Percentiles rank a stretch among this genome's conserved stretches.
These are phyloP conservation scores for Globisporangium carolinianum DNA, from an alignment of 352 stramenopile species.

Conservation along the genomic window DNA sequence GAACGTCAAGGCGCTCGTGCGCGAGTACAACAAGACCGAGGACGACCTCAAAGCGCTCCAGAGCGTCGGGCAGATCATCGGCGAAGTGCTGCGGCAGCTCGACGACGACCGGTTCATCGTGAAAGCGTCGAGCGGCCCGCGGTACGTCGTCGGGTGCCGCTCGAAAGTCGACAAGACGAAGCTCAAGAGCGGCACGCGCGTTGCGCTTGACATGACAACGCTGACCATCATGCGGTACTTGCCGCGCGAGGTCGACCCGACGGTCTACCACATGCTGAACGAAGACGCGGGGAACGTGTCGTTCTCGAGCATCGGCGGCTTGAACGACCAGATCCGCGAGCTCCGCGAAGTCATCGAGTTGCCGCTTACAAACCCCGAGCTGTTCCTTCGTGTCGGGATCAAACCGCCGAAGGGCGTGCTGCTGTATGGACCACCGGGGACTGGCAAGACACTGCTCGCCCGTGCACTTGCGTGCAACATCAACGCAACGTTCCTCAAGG, in stretches of 20 bases:
- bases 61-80: constrained; percentile 98
- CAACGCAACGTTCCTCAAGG: constrained; percentile 99
- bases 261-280: constrained; percentile 99
- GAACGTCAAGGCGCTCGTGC: constrained; percentile 93
- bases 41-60: constrained; percentile 96
- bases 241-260: constrained; percentile 98
- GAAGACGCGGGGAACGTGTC: constrained; percentile 95
- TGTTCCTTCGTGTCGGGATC: constrained; percentile 98
- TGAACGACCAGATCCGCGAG: constrained; percentile 99
- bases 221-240: constrained; percentile 99
- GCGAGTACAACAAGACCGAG: constrained; percentile 99
- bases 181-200: constrained; percentile 95
- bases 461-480: constrained; percentile 98
- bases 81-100: constrained; percentile 97
- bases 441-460: constrained; percentile 98
- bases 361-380: constrained; percentile 98
- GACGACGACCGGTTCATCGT: constrained; percentile 99
- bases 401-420: constrained; percentile 98
- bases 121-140: constrained; percentile 96
- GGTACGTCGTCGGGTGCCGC: constrained; percentile 97
- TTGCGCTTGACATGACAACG: constrained; percentile 99
- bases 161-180: constrained; percentile 93
- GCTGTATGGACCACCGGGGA: constrained; percentile 97
- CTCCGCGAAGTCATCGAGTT: constrained; percentile 96
- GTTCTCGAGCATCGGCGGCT: constrained; percentile 96